Evolutionary conservation across 2,329 filamentous ascomycete species (phyloP), one percentile per base, ranked within the genome.

Genomic region (Cladorrhinum sp.): DNA sequence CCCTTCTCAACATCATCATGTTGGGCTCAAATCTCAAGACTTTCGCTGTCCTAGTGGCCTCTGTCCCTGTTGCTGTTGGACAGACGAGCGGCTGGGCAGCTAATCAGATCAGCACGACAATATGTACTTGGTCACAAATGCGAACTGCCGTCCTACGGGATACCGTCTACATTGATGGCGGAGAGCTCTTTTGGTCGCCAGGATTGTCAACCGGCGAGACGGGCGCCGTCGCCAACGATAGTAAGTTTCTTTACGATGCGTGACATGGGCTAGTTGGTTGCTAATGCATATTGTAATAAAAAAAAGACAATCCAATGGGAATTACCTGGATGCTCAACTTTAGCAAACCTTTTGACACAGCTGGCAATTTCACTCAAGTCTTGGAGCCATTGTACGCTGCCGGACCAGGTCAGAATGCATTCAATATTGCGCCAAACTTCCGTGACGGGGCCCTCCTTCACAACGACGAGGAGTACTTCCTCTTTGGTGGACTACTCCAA

Each of bases 81-180:
- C 82, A 76, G 69, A 68, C 76, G 57, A 71, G 72, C 73, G 71
- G 72, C 73, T 87, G 85, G 84, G 57, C 66, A n/a, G 50, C 71
- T 1, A 72, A 74, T 38, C 82, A 88, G 69, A 73, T 84, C 57
- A 86, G 82, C 67, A 77, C 82, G 5, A 81, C 80, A 13, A 82
- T 89, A 70, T 89, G 85, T 70, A 72, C 71, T 52, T 89, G 87
- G 87, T 56, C 70, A 54, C 73, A 77, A 65, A 74, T 75, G 13
- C 73, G 78, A 75, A 77, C 79, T 63, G 80, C 81, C 38, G 73
- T 86, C 2, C 73, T 89, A 36, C 80, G 80, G 48, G 85, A 90
- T 66, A 85, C 80, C 1, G 73, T 89, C 16, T 90, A 88, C 68
- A 71, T 90, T 22, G 86, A 90, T 69, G 87, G 87, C 38, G 87